These are phyloP conservation scores for Aegilops bicornis DNA, from an alignment of 176 grass and related monocot species.

Conservation along the genomic window DNA sequence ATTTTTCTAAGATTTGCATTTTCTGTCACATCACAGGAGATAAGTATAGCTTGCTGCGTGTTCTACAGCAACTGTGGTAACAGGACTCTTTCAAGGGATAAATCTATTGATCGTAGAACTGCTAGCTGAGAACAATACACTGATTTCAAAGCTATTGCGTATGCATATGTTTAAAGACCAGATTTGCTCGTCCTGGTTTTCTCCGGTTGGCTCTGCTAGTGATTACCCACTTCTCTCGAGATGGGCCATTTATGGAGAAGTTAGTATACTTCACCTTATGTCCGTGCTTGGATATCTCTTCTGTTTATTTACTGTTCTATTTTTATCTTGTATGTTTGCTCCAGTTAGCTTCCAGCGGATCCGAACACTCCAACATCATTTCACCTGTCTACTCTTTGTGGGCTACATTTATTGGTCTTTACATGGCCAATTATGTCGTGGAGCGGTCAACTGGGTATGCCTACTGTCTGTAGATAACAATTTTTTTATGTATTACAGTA, in stretches of 20 bases:
- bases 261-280: slow-evolving; percentile 24
- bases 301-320: background rate
- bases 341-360: slow-evolving; percentile 73
- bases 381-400: slow-evolving; percentile 89
- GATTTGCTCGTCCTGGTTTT: slow-evolving; percentile 94
- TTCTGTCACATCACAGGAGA: slow-evolving; percentile 59
- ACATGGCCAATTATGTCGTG: slow-evolving; percentile 93
- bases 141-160: slow-evolving; percentile 48
- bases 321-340: slow-evolving; percentile 45
- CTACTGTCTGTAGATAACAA: slow-evolving; percentile 7
- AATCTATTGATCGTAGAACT: slow-evolving; percentile 63
- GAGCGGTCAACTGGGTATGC: slow-evolving; percentile 90
- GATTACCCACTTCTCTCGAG: slow-evolving; percentile 91
- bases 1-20: slow-evolving; percentile 11
- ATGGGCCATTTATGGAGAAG: slow-evolving; percentile 97
- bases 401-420: slow-evolving; percentile 94
- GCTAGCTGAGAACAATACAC: slow-evolving; percentile 62
- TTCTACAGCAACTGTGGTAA: slow-evolving; percentile 94
- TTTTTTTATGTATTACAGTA: background rate
- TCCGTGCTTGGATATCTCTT: background rate
- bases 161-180: slow-evolving; percentile 93
- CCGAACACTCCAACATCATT: slow-evolving; percentile 67
- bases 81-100: slow-evolving; percentile 68
- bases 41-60: slow-evolving; percentile 93
- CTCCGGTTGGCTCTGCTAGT: slow-evolving; percentile 78